Evolutionary conservation across 176 grass and related monocot genomes (phyloP).

Genomic region (Miscanthus lutarioriparius): DNA sequence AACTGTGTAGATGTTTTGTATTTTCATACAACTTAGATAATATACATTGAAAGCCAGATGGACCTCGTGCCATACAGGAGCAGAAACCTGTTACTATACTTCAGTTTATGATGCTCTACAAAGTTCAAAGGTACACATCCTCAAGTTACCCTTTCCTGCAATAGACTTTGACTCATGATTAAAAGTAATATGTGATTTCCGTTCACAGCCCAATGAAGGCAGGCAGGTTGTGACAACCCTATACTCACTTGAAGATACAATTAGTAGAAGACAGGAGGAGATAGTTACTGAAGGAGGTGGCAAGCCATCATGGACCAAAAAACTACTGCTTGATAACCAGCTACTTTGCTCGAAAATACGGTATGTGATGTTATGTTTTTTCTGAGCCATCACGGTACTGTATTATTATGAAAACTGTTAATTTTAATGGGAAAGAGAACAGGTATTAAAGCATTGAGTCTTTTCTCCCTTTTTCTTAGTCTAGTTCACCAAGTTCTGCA

Average conservation of each 20-base stretch:
- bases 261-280: constrained; percentile 63
- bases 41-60: constrained; percentile 92
- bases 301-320: constrained; percentile 93
- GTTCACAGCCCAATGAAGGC: constrained; percentile 38
- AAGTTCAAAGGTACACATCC: constrained; percentile 54
- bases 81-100: constrained; percentile 83
- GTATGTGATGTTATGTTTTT: constrained; percentile 38
- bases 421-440: background rate
- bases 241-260: constrained; percentile 78
- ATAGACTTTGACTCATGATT: constrained; percentile 15
- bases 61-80: constrained; percentile 94
- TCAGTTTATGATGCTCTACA: constrained; percentile 74
- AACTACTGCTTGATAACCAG: constrained; percentile 60
- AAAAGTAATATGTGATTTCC: background rate
- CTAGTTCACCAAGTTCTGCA: background rate
- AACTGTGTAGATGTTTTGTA: background rate
- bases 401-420: background rate
- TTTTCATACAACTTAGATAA: constrained; percentile 55
- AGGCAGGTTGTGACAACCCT: constrained; percentile 58
- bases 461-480: background rate
- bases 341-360: constrained; percentile 89
- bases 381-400: background rate
- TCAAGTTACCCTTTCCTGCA: background rate
- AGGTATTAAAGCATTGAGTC: background rate
- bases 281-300: constrained; percentile 42